A percentile compares a stretch with the other conserved stretches of the same genome.
Conservation (phyloP, 2,329 filamentous ascomycete species). For the Pseudopithomyces maydicus region DNA sequence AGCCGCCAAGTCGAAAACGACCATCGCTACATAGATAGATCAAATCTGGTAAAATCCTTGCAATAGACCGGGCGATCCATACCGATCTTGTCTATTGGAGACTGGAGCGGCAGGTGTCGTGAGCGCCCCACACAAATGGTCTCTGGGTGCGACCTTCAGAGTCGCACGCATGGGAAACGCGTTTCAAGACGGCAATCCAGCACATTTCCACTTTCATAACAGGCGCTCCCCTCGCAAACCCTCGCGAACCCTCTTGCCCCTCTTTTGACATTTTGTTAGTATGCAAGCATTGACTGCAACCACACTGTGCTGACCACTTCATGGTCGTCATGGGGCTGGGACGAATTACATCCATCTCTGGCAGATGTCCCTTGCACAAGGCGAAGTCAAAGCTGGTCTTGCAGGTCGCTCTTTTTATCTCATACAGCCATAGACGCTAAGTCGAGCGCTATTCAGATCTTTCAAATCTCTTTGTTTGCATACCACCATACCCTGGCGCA, state of each 20-base stretch:
- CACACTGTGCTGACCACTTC: slow-evolving; percentile 23
- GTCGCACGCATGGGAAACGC: slow-evolving; percentile 35
- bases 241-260: slow-evolving; percentile 8
- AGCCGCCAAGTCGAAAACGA: background rate
- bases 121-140: slow-evolving; percentile 19
- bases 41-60: background rate
- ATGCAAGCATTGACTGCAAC: slow-evolving; percentile 24
- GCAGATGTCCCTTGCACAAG: slow-evolving; percentile 28
- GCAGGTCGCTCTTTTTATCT: slow-evolving; percentile 15
- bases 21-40: background rate
- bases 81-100: slow-evolving; percentile 1
- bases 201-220: slow-evolving; percentile 30
- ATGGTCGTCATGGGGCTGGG: slow-evolving; percentile 35
- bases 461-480: too few relatives aligned
- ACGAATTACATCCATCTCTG: slow-evolving; percentile 22
- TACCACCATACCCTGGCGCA: too few relatives aligned
- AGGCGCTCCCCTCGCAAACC: slow-evolving; percentile 6
- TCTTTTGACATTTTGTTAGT: slow-evolving; percentile 11
- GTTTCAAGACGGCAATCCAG: slow-evolving; percentile 32
- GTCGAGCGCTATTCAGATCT: background rate
- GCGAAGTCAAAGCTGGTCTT: slow-evolving; percentile 19
- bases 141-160: slow-evolving; percentile 29
- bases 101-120: slow-evolving; percentile 9
- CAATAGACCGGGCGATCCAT: background rate
- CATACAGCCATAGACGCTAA: slow-evolving; percentile 1